phyloP scores from a whole-genome alignment of 208 protist species.

The Trypanosoma avium region DNA sequence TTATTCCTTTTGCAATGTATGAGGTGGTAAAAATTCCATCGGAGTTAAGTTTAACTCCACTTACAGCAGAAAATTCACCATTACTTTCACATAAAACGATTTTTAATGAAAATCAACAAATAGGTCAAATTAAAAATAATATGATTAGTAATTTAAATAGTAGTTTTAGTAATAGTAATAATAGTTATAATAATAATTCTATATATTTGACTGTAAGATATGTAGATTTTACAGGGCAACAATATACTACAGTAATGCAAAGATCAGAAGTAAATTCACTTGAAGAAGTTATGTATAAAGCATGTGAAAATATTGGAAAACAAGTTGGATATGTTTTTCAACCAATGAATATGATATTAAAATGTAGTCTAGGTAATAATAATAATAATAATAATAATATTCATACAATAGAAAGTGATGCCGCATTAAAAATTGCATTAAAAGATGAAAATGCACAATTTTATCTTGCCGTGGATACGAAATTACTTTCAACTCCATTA shows the following conservation, averaged over 20 bases:
- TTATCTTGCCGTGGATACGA: slow-evolving; percentile 6
- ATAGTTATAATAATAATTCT: neutral
- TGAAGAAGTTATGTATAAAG: neutral
- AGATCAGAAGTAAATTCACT: neutral
- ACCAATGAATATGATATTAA: slow-evolving; percentile 12
- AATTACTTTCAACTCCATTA: neutral
- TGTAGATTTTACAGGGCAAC: slow-evolving; percentile 13
- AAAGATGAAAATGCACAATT: slow-evolving; percentile 4
- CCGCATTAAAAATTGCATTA: neutral
- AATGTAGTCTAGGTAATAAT: neutral
- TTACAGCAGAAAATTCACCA: neutral
- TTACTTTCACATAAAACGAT: too few species aligned
- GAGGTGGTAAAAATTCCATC: slow-evolving; percentile 4
- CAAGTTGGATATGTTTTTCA: slow-evolving; percentile 16
- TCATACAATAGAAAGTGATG: slow-evolving; percentile 12
- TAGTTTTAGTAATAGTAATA: neutral
- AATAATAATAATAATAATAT: too few species aligned
- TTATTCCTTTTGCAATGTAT: neutral
- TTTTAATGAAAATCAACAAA: too few species aligned
- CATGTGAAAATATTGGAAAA: slow-evolving; percentile 5
- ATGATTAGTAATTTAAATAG: too few species aligned
- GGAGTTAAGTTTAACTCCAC: slow-evolving; percentile 1
- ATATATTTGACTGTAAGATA: slow-evolving; percentile 8
- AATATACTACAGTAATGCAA: slow-evolving; percentile 1
- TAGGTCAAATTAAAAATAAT: too few species aligned